Percentiles rank a stretch among this genome's conserved stretches.
These are phyloP conservation scores for Tripterygium wilfordii DNA, from an alignment of 177 flowering plant genomes.

Conservation along the genomic window DNA sequence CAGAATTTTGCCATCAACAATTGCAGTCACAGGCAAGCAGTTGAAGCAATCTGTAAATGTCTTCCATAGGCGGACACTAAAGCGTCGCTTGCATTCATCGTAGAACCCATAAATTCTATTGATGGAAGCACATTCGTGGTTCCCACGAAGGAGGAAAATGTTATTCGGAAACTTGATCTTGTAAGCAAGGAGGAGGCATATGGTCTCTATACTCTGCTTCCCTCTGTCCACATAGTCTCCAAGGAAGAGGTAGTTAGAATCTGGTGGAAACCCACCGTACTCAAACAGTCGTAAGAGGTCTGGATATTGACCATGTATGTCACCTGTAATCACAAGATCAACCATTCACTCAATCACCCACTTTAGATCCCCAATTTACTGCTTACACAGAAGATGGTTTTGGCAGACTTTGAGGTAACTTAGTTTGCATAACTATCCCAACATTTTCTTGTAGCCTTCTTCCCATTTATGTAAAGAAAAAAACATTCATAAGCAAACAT, in stretches of 20 bases:
- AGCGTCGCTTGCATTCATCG: constrained; percentile 62
- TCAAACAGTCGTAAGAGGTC: constrained; percentile 63
- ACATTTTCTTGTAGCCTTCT: too few relatives aligned
- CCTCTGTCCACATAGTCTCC: constrained; percentile 77
- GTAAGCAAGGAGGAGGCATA: constrained; percentile 58
- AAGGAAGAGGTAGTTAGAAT: constrained; percentile 56
- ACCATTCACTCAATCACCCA: neutral
- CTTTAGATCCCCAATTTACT: too few relatives aligned
- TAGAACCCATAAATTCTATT: constrained; percentile 70
- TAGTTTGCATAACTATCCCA: too few relatives aligned
- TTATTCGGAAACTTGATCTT: constrained; percentile 59
- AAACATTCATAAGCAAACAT: too few relatives aligned
- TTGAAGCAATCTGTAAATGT: constrained; percentile 60
- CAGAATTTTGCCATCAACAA: constrained; percentile 53
- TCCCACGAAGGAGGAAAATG: constrained; percentile 60
- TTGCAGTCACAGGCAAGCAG: constrained; percentile 61
- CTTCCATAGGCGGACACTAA: constrained; percentile 61
- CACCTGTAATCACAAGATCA: constrained; percentile 31
- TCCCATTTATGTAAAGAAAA: too few relatives aligned
- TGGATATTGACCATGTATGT: constrained; percentile 61
- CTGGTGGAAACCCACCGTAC: constrained; percentile 59
- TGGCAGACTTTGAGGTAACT: too few relatives aligned
- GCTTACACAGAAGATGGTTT: too few relatives aligned
- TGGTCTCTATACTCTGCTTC: constrained; percentile 62
- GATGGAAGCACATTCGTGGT: constrained; percentile 67